Percentiles rank a stretch among this genome's conserved stretches.
Conservation (phyloP, 2,329 filamentous ascomycete genomes). For the Diaporthe sp. region DNA sequence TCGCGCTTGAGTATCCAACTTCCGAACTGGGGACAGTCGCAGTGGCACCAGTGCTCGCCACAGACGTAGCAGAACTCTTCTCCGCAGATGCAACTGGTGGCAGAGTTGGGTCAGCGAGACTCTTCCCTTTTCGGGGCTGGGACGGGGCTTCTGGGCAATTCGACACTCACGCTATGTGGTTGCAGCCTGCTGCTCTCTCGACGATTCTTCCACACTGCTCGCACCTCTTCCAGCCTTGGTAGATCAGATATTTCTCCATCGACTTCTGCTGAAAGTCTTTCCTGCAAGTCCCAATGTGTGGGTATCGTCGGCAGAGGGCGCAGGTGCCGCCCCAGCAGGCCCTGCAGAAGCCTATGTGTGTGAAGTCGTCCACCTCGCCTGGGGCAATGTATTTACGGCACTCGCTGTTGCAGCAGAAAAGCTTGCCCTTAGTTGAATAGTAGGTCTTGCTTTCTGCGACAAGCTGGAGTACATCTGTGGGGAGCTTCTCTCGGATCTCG, state of each 20-base stretch:
- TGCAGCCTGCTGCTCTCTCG: not conserved
- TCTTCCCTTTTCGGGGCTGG: not conserved
- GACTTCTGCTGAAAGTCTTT: not conserved
- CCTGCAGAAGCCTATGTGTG: not conserved
- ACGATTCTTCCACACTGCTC: not conserved
- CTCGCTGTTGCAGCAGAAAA: not conserved
- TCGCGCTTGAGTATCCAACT: not conserved
- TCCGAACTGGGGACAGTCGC: not conserved
- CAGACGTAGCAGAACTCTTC: not conserved
- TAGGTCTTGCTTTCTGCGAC: not conserved
- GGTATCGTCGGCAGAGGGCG: not conserved
- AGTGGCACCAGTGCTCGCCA: not conserved
- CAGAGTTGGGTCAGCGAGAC: not conserved
- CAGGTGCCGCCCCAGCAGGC: constrained; percentile 19
- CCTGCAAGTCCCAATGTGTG: not conserved
- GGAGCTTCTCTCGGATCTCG: not conserved
- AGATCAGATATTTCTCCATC: not conserved
- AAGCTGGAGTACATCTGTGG: not conserved
- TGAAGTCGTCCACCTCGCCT: not conserved
- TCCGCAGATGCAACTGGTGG: not conserved
- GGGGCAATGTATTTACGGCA: not conserved
- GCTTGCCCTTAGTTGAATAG: not conserved
- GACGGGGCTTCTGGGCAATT: too few species aligned
- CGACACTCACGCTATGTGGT: constrained; percentile 1
- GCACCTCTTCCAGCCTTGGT: not conserved